Evolutionary conservation across 106 monocot species (phyloP).

Genomic region (Dendrobium huoshanense): DNA sequence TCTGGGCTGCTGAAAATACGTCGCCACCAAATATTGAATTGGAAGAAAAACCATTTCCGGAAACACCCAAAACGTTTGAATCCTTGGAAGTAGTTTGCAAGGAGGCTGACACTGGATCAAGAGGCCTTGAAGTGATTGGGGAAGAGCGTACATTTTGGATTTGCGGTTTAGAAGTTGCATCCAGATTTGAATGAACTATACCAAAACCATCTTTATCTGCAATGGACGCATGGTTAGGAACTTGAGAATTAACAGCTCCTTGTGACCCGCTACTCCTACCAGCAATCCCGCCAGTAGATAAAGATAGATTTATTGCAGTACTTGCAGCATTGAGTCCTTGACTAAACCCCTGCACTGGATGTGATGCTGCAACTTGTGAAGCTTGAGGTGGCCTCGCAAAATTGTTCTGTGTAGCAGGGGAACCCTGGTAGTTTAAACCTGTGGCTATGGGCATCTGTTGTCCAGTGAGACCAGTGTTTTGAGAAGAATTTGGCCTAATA

Average conservation of each 20-base stretch:
- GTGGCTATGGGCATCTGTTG: constrained; percentile 40
- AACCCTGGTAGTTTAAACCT: constrained; percentile 34
- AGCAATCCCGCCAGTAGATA: constrained; percentile 52
- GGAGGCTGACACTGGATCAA: constrained; percentile 19
- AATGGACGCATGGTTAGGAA: constrained; percentile 10
- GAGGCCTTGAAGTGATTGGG: constrained; percentile 21
- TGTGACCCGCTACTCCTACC: constrained; percentile 26
- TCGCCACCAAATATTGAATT: constrained; percentile 52
- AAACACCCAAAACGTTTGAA: constrained; percentile 42
- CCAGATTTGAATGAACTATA: constrained; percentile 16
- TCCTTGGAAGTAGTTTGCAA: constrained; percentile 31
- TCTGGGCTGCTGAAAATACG: constrained; percentile 37
- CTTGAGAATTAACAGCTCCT: constrained; percentile 17
- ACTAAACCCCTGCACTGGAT: constrained; percentile 32
- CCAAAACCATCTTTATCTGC: constrained; percentile 24
- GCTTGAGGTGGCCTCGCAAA: constrained; percentile 44
- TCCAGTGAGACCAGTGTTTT: constrained; percentile 33
- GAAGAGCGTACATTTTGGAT: constrained; percentile 16
- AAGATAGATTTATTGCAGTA: too few relatives aligned
- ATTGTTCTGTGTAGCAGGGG: constrained; percentile 23
- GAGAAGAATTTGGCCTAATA: constrained; percentile 15
- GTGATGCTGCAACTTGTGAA: constrained; percentile 19
- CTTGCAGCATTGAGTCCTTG: constrained; percentile 17
- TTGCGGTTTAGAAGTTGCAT: constrained; percentile 26
- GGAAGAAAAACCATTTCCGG: constrained; percentile 69